Evolutionary conservation across 2,329 filamentous ascomycete genomes (phyloP), one percentile per base, ranked within the genome.

Genomic region (Aciculosporium take): DNA sequence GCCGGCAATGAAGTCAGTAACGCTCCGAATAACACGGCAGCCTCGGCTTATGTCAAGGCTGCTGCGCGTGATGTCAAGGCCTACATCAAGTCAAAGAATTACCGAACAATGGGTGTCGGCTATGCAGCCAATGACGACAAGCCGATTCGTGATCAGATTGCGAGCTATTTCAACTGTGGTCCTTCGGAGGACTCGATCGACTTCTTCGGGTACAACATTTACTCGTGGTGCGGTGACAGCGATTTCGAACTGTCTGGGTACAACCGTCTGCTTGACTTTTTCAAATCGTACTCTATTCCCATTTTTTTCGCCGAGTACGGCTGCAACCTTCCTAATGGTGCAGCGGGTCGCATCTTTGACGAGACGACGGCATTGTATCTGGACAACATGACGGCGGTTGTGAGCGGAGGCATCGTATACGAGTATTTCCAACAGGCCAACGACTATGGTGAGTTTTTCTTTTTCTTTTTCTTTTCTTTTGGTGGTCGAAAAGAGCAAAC

Each of bases 171-270:
- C 69, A 88, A 94, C 73, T 98, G 91, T 58, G 86, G 88, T 46
- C 43, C 57, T 3, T 61, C 76, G 46, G 58, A 69, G 32, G 66
- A 68, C 8, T 56, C 82, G 45, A 94, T 96, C 51, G 91, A 98
- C 66, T 96, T 93, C 72, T 98, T 88, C 84, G 91, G 91, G 44
- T 96, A 96, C 81, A 98, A 98, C 73, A 94, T 96, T 67, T 98
- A 98, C 74, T 94, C 88, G 41, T 98, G 91, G 91, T 98, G 91
- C 62, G 91, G 89, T 52, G 63, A 87, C 52, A 94, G 84, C 57
- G 76, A 70, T 54, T 93, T 82, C 67, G 57, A 69, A 28, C 58
- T 70, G 43, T 95, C 91, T 5, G 85, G 86, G 40, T 98, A 88
- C 66, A 70, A 81, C 49, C 72, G 78, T 41, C 82, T 91, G 59